Evolutionary conservation across 2,329 filamentous ascomycete genomes (phyloP).

Genomic region (Beauveria caledonica): DNA sequence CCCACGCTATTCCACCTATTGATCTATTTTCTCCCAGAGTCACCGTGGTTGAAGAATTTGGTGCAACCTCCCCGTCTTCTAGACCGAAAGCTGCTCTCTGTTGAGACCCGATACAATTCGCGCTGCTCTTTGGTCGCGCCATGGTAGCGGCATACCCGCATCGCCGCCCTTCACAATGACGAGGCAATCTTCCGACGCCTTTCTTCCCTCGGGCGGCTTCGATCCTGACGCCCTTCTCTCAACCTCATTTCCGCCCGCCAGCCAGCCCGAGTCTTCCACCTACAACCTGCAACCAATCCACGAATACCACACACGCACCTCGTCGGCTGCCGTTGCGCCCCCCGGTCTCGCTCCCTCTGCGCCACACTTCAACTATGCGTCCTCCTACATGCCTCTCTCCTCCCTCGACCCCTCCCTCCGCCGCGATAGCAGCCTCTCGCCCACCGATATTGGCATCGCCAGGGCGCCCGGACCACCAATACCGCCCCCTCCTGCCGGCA

Average conservation of each 20-base stretch:
- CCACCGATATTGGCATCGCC: constrained; percentile 8
- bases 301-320: constrained; percentile 26
- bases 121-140: background rate
- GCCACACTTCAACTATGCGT: constrained; percentile 13
- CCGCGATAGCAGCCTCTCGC: constrained; percentile 13
- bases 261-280: constrained; percentile 26
- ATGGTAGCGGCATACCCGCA: constrained; percentile 3
- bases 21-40: background rate
- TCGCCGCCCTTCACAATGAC: constrained; percentile 23
- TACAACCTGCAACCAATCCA: constrained; percentile 30
- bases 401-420: constrained; percentile 12
- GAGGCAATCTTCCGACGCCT: constrained; percentile 34
- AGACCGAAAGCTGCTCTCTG: background rate
- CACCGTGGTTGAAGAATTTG: background rate
- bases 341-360: constrained; percentile 17
- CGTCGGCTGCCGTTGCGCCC: constrained; percentile 15
- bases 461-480: constrained; percentile 9
- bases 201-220: constrained; percentile 31
- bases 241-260: constrained; percentile 18
- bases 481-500: background rate
- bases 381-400: constrained; percentile 19
- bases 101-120: background rate
- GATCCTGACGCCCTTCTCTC: constrained; percentile 25
- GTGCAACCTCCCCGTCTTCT: background rate
- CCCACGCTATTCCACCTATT: background rate